A percentile compares a stretch with the other conserved stretches of the same genome.
Evolutionary conservation across 306 rosid genomes (phyloP).

Genomic region (Elaeagnus macrophylla): DNA sequence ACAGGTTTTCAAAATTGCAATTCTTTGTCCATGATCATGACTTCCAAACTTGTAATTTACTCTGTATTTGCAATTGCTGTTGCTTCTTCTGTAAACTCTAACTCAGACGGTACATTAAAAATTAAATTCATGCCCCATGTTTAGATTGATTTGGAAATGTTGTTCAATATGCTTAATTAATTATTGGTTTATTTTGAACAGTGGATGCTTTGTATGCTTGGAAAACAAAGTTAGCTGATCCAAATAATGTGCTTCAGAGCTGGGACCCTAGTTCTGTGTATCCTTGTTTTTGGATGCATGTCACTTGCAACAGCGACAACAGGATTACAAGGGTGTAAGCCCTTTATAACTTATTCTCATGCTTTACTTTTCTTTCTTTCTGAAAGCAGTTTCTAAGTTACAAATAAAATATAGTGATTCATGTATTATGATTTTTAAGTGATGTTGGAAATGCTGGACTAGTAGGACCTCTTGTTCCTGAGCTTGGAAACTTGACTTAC

Average conservation of each 20-base stretch:
- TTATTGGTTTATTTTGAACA: background rate
- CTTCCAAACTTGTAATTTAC: conserved; percentile 5
- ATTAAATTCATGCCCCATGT: too few species aligned
- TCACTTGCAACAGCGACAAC: conserved; percentile 4
- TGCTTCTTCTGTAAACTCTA: conserved; percentile 25
- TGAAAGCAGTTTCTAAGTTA: background rate
- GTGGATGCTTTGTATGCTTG: conserved; percentile 20
- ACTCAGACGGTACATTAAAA: conserved; percentile 10
- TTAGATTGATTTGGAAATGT: background rate
- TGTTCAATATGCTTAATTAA: background rate
- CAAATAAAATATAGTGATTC: background rate
- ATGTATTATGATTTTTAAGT: conserved; percentile 8
- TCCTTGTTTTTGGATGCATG: conserved; percentile 30
- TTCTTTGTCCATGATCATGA: conserved; percentile 1
- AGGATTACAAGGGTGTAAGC: conserved; percentile 21
- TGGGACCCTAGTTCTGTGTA: conserved; percentile 21
- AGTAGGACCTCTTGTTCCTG: conserved; percentile 19
- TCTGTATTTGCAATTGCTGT: conserved; percentile 15
- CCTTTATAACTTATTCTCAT: background rate
- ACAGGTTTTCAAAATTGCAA: too few species aligned
- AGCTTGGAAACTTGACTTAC: conserved; percentile 21
- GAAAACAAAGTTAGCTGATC: conserved; percentile 19
- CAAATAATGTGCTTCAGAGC: conserved; percentile 20
- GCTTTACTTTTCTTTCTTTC: background rate
- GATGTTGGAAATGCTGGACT: conserved; percentile 21